Evolutionary conservation across 805 yeast genomes (phyloP).

Genomic region (Nematodospora valgi): DNA sequence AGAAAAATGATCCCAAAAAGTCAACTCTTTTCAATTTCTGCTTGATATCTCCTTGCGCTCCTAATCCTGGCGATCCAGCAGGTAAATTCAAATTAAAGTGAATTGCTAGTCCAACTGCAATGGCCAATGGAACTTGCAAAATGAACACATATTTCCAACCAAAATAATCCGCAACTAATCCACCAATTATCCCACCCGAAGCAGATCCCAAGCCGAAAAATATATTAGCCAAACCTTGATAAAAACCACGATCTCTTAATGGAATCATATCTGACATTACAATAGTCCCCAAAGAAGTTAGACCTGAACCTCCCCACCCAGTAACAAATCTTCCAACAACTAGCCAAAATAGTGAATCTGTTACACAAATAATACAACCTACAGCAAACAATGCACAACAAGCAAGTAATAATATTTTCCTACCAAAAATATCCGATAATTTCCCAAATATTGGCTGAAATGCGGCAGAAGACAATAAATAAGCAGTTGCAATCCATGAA

Average conservation of each 20-base stretch:
- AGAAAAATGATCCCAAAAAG: constrained; percentile 57
- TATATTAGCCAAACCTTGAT: constrained; percentile 79
- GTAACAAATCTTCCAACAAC: constrained; percentile 66
- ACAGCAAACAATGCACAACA: constrained; percentile 55
- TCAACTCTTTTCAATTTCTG: constrained; percentile 59
- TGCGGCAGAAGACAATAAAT: constrained; percentile 64
- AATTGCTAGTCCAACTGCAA: constrained; percentile 37
- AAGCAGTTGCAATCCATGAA: constrained; percentile 74
- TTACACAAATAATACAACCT: constrained; percentile 55
- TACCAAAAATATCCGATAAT: constrained; percentile 68
- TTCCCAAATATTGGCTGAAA: constrained; percentile 74
- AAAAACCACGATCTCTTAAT: constrained; percentile 71
- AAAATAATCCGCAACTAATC: constrained; percentile 49
- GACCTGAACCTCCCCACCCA: constrained; percentile 92
- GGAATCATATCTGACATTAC: constrained; percentile 76
- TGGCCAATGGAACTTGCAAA: constrained; percentile 41
- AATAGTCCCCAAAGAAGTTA: constrained; percentile 70
- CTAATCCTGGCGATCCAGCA: constrained; percentile 54
- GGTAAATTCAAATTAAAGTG: constrained; percentile 44
- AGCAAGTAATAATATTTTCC: constrained; percentile 49
- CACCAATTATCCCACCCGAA: constrained; percentile 46
- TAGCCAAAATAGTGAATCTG: constrained; percentile 44
- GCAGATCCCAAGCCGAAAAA: constrained; percentile 69
- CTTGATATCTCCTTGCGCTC: constrained; percentile 45
- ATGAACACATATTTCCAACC: constrained; percentile 51